phyloP scores from a whole-genome alignment of 164 flowering plant species.

The Akebia trifoliata region DNA sequence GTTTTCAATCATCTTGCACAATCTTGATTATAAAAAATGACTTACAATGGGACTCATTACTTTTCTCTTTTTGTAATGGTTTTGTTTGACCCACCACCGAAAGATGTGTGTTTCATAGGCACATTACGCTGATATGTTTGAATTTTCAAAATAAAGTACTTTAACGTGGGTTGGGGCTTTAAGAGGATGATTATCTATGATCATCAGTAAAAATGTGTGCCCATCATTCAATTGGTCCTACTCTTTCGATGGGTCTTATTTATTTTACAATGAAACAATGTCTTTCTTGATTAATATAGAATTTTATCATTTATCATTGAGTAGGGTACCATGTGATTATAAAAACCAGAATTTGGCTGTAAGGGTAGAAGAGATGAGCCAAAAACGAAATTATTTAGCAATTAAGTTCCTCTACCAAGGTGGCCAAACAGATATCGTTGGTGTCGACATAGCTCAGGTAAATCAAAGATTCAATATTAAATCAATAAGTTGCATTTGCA shows the following conservation, averaged over 20 bases:
- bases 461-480: background rate
- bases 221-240: no score
- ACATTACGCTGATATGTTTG: background rate
- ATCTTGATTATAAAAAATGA: background rate
- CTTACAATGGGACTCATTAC: background rate
- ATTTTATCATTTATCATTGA: background rate
- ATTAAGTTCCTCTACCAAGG: slow-evolving; percentile 78
- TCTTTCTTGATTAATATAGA: background rate
- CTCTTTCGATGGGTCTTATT: no score
- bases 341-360: slow-evolving; percentile 57
- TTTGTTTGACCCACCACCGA: slow-evolving; percentile 7
- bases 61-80: slow-evolving; percentile 1
- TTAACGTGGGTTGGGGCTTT: background rate
- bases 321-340: slow-evolving; percentile 81
- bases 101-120: background rate
- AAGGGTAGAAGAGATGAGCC: slow-evolving; percentile 76
- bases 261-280: background rate
- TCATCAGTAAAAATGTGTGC: background rate
- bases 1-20: background rate
- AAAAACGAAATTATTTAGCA: slow-evolving; percentile 61
- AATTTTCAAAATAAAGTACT: background rate
- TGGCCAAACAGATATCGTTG: slow-evolving; percentile 78
- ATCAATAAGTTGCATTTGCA: no score
- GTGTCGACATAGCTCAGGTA: slow-evolving; percentile 61
- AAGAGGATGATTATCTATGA: no score